A percentile compares a stretch with the other conserved stretches of the same genome.
Conservation (phyloP, 2,329 filamentous ascomycete species). For the Cytospora piceae region DNA sequence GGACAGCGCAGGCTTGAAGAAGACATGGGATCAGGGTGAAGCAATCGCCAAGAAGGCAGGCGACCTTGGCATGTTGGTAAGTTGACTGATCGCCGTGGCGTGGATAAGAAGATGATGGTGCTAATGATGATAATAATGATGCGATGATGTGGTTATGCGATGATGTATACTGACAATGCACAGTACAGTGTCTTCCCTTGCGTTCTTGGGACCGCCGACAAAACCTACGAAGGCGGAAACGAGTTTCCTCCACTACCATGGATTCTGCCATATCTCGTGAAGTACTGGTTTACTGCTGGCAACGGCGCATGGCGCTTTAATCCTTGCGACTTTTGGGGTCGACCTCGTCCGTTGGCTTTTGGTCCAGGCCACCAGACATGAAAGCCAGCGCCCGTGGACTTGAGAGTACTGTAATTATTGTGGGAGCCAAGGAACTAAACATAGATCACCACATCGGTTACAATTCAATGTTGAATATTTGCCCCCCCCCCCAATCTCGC, state of each 20-base stretch:
- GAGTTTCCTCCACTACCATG: slow-evolving; percentile 34
- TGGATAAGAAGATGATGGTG: neutral
- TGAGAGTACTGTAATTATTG: no score
- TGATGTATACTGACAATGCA: neutral
- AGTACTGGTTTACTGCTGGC: slow-evolving; percentile 34
- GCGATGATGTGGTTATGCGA: no score
- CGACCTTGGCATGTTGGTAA: slow-evolving; percentile 26
- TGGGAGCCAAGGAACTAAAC: no score
- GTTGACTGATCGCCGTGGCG: neutral
- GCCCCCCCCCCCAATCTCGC: no score
- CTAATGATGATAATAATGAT: slow-evolving; percentile 24
- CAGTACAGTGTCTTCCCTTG: slow-evolving; percentile 34
- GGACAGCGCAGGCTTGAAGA: slow-evolving; percentile 30
- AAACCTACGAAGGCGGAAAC: slow-evolving; percentile 35
- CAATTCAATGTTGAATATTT: no score
- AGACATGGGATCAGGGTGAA: slow-evolving; percentile 32
- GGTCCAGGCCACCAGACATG: slow-evolving; percentile 7
- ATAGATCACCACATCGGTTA: no score
- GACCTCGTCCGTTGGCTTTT: slow-evolving; percentile 33
- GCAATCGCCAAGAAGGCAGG: slow-evolving; percentile 29
- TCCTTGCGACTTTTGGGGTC: slow-evolving; percentile 36
- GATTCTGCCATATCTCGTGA: slow-evolving; percentile 34
- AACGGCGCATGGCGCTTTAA: slow-evolving; percentile 38
- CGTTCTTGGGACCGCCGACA: slow-evolving; percentile 35
- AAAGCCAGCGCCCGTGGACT: neutral